These are phyloP conservation scores for Magnolia kwangsiensis DNA, from an alignment of 164 flowering plant genomes.

Conservation along the genomic window DNA sequence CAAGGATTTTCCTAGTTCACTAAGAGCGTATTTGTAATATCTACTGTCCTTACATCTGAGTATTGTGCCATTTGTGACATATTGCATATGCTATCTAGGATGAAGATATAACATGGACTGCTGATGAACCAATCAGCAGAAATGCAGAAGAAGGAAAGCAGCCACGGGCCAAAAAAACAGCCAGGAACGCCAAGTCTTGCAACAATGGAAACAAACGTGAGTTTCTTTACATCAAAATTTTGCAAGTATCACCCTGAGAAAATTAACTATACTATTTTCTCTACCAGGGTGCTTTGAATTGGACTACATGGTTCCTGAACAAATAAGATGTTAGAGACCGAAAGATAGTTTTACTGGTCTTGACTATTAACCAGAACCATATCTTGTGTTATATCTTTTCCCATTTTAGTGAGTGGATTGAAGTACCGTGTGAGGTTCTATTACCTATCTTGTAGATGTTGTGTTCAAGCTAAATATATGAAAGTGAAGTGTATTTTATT, in stretches of 20 bases:
- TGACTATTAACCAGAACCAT: neutral
- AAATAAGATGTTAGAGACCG: neutral
- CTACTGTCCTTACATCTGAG: neutral
- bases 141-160: conserved; percentile 22
- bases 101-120: conserved; percentile 19
- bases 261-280: neutral
- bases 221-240: conserved; percentile 16
- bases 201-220: conserved; percentile 45
- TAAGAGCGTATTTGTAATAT: neutral
- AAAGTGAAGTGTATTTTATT: too few relatives aligned
- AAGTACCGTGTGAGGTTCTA: too few relatives aligned
- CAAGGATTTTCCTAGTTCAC: neutral
- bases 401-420: neutral
- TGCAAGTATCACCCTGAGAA: neutral
- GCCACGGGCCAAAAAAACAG: conserved; percentile 28
- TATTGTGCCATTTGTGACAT: neutral
- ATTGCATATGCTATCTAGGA: conserved; percentile 24
- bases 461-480: too few relatives aligned
- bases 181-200: conserved; percentile 19
- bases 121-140: conserved; percentile 14
- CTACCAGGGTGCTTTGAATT: neutral
- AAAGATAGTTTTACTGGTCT: neutral
- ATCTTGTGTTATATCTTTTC: neutral
- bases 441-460: too few relatives aligned
- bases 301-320: neutral